phyloP scores from a whole-genome alignment of 768 basidiomycete genomes.

The Lanmaoa rubissima region DNA sequence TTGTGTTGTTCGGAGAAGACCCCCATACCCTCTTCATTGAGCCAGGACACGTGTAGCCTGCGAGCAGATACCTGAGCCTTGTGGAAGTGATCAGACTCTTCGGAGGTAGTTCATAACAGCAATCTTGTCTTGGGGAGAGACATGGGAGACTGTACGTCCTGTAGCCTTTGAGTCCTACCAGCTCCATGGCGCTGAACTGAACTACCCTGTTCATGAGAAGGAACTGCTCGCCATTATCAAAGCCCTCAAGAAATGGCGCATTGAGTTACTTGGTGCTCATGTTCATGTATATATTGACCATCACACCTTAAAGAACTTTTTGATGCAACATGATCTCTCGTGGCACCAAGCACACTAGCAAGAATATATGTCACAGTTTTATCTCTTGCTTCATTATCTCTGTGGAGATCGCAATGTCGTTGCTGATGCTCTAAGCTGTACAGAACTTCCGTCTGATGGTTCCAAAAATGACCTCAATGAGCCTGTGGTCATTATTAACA shows the following conservation, averaged over 20 bases:
- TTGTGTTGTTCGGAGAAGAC: too few relatives aligned
- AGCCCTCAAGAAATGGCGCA: constrained; percentile 23
- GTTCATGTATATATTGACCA: constrained; percentile 31
- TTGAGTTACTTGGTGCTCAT: neutral
- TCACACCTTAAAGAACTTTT: constrained; percentile 15
- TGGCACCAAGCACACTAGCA: constrained; percentile 34
- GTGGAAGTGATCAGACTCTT: too few relatives aligned
- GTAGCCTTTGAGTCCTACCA: too few relatives aligned
- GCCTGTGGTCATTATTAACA: too few relatives aligned
- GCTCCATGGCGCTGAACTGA: neutral
- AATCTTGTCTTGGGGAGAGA: too few relatives aligned
- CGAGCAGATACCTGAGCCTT: too few relatives aligned
- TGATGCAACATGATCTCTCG: neutral
- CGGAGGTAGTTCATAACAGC: too few relatives aligned
- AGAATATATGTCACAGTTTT: constrained; percentile 38
- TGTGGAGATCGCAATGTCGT: constrained; percentile 26
- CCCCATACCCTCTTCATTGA: too few relatives aligned
- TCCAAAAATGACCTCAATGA: too few relatives aligned
- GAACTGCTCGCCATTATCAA: constrained; percentile 25
- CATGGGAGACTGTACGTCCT: too few relatives aligned
- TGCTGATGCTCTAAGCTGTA: neutral
- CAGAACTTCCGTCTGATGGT: too few relatives aligned
- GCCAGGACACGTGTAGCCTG: too few relatives aligned
- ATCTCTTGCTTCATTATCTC: constrained; percentile 17
- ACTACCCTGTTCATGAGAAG: constrained; percentile 34